These are phyloP conservation scores for Scytalidium sp. DNA, from an alignment of 2,329 filamentous ascomycete species.

Conservation along the genomic window DNA sequence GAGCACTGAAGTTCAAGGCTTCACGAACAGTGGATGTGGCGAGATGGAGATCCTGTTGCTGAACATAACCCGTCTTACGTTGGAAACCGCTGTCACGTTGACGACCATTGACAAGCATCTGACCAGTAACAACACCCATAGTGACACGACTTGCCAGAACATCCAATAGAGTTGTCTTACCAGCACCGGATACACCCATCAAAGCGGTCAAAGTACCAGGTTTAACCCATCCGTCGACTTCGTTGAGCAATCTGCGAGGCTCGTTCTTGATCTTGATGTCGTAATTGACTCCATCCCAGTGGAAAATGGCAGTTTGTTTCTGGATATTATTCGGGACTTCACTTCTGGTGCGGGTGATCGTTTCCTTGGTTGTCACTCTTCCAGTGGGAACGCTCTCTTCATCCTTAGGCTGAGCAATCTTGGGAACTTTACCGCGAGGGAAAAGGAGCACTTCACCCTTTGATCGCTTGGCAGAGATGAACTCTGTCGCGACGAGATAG, in stretches of 20 bases:
- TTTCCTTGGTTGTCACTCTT: conserved; percentile 19
- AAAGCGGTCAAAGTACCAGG: conserved; percentile 85
- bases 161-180: conserved; percentile 88
- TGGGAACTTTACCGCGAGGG: conserved; percentile 56
- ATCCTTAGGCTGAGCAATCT: conserved; percentile 1
- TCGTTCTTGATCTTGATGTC: conserved; percentile 76
- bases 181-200: conserved; percentile 75
- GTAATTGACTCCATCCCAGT: conserved; percentile 47
- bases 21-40: conserved; percentile 84
- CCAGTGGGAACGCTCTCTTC: conserved; percentile 27
- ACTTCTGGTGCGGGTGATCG: conserved; percentile 46
- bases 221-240: conserved; percentile 92
- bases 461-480: conserved; percentile 60
- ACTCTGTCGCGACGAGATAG: conserved; percentile 62
- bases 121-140: conserved; percentile 84
- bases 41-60: conserved; percentile 88
- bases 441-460: conserved; percentile 78
- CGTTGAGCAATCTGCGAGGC: conserved; percentile 71
- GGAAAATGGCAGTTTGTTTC: conserved; percentile 51
- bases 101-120: conserved; percentile 67
- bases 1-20: conserved; percentile 79
- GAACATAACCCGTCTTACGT: conserved; percentile 83
- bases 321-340: conserved; percentile 24
- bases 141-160: conserved; percentile 81
- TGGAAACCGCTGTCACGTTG: conserved; percentile 81